Conservation (phyloP, 805 yeast species). For the Teunomyces tritomae region DNA sequence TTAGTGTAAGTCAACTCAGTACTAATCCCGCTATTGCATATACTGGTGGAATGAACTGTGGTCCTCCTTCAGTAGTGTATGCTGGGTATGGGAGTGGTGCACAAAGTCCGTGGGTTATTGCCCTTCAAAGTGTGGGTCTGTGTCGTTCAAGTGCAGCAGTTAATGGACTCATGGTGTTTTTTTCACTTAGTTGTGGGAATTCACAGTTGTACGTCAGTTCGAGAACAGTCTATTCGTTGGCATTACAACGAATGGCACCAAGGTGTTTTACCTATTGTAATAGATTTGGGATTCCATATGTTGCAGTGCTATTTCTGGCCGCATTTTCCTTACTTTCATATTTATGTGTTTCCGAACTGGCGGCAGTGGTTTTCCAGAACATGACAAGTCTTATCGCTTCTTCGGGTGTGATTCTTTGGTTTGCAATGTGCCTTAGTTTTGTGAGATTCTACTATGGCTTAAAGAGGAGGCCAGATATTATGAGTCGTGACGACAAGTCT, state of each 20-base stretch:
- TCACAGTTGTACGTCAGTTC: conserved; percentile 45
- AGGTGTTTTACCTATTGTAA: conserved; percentile 57
- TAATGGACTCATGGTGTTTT: conserved; percentile 47
- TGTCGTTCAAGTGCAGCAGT: conserved; percentile 36
- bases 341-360: conserved; percentile 54
- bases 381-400: conserved; percentile 68
- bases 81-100: conserved; percentile 40
- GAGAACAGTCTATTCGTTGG: conserved; percentile 40
- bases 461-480: conserved; percentile 59
- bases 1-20: conserved; percentile 16
- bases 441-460: conserved; percentile 64
- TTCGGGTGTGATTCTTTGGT: conserved; percentile 78
- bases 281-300: conserved; percentile 67
- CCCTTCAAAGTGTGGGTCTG: conserved; percentile 37
- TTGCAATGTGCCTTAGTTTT: conserved; percentile 64
- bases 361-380: conserved; percentile 64
- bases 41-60: conserved; percentile 38
- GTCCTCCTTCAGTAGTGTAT: conserved; percentile 18
- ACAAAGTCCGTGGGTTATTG: conserved; percentile 47
- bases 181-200: conserved; percentile 45
- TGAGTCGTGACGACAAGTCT: conserved; percentile 57
- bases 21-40: conserved; percentile 28
- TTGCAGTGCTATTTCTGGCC: conserved; percentile 64
- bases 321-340: conserved; percentile 59
- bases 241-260: conserved; percentile 59